Evolutionary conservation across 805 yeast species (phyloP).

Genomic region (Candida krabiensis): DNA sequence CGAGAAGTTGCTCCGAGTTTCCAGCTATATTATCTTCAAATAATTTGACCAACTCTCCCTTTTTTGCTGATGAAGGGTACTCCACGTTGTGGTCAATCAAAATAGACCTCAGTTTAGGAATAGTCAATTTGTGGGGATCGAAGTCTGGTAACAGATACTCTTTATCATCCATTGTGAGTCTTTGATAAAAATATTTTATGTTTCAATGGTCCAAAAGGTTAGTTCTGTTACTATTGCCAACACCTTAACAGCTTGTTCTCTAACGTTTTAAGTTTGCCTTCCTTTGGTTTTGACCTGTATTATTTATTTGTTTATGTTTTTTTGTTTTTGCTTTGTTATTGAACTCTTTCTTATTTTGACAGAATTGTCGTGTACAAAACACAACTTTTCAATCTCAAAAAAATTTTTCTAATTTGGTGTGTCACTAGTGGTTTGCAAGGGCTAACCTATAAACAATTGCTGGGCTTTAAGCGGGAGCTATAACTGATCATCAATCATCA

Average conservation of each 20-base stretch:
- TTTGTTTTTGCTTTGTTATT: background rate
- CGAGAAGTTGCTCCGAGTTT: conserved; percentile 41
- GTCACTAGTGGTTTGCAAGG: too few species aligned
- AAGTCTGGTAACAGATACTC: conserved; percentile 48
- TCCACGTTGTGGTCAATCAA: conserved; percentile 62
- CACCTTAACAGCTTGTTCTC: too few species aligned
- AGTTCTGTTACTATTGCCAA: too few species aligned
- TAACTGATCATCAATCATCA: too few species aligned
- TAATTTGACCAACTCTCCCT: conserved; percentile 60
- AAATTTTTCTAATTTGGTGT: too few species aligned
- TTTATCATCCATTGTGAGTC: conserved; percentile 33
- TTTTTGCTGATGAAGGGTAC: conserved; percentile 64
- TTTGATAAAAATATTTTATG: background rate
- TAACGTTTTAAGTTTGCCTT: too few species aligned
- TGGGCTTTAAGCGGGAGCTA: too few species aligned
- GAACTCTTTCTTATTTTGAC: conserved; percentile 6
- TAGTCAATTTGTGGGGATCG: conserved; percentile 63
- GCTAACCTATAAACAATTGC: too few species aligned
- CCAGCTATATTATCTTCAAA: conserved; percentile 57
- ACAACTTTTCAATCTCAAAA: too few species aligned
- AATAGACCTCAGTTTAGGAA: conserved; percentile 68
- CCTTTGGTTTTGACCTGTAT: conserved; percentile 2
- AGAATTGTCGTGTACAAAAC: background rate
- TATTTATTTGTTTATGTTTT: conserved; percentile 14
- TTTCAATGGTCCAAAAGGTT: too few species aligned